Evolutionary conservation across 75 land plant species (phyloP).

Genomic region (Cunninghamia lanceolata): DNA sequence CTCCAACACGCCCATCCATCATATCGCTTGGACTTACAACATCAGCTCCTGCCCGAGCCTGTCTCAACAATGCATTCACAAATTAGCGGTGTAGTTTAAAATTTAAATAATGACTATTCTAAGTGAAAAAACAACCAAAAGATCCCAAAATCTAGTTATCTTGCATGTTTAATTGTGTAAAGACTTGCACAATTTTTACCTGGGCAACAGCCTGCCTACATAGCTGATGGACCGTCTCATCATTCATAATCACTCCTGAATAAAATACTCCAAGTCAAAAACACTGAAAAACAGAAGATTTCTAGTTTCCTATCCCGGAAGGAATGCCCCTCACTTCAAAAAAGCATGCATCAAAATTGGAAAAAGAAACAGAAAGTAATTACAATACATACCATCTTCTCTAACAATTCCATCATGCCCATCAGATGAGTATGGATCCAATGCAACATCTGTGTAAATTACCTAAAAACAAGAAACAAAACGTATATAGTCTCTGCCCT

Average conservation of each 20-base stretch:
- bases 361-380: conserved; percentile 8
- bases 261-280: neutral
- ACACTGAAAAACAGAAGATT: neutral
- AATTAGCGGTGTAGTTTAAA: neutral
- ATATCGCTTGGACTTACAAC: conserved; percentile 99
- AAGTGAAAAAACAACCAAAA: neutral
- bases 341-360: neutral
- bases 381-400: conserved; percentile 83
- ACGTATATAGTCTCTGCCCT: neutral
- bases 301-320: neutral
- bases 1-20: conserved; percentile 99
- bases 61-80: neutral
- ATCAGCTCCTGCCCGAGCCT: conserved; percentile 99
- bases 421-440: conserved; percentile 98
- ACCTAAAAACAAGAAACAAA: conserved; percentile 39
- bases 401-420: conserved; percentile 99
- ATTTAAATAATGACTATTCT: neutral
- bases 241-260: conserved; percentile 96
- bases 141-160: neutral
- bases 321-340: neutral
- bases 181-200: conserved; percentile 34
- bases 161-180: neutral
- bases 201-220: conserved; percentile 98
- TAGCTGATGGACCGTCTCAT: conserved; percentile 96
- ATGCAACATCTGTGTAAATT: conserved; percentile 96